Percentiles rank a stretch among this genome's conserved stretches.
These are phyloP conservation scores for Citrus mangshanensis DNA, from an alignment of 345 rosid species.

Conservation along the genomic window DNA sequence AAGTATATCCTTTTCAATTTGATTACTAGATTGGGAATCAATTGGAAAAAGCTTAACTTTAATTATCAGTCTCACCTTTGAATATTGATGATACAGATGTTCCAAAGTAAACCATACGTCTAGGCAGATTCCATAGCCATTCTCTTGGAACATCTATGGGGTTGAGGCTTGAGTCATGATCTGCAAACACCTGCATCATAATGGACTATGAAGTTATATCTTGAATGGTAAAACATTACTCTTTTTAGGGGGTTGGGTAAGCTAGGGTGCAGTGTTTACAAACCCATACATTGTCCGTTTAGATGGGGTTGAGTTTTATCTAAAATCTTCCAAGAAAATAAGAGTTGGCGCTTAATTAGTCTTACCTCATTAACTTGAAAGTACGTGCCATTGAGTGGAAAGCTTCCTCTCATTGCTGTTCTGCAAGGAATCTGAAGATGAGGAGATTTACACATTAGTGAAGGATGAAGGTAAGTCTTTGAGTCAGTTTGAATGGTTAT, in stretches of 20 bases:
- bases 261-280: not conserved
- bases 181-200: conserved; percentile 74
- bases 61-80: conserved; percentile 48
- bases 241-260: not conserved
- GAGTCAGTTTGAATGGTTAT: conserved; percentile 10
- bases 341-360: conserved; percentile 4
- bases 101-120: conserved; percentile 83
- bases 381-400: conserved; percentile 91
- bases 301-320: not conserved
- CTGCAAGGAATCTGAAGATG: conserved; percentile 80
- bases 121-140: conserved; percentile 74
- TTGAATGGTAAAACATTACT: not conserved
- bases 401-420: conserved; percentile 95
- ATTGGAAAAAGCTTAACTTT: not conserved
- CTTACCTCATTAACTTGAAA: conserved; percentile 92
- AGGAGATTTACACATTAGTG: conserved; percentile 19
- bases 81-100: conserved; percentile 86
- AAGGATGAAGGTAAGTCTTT: conserved; percentile 4
- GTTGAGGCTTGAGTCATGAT: conserved; percentile 69
- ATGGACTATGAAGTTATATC: not conserved
- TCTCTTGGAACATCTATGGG: conserved; percentile 78
- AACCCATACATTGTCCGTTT: not conserved
- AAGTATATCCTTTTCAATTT: conserved; percentile 14
- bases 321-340: not conserved
- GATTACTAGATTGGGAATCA: conserved; percentile 3